phyloP scores from a whole-genome alignment of 441 rosid genomes.

The Biscutella auriculata region DNA sequence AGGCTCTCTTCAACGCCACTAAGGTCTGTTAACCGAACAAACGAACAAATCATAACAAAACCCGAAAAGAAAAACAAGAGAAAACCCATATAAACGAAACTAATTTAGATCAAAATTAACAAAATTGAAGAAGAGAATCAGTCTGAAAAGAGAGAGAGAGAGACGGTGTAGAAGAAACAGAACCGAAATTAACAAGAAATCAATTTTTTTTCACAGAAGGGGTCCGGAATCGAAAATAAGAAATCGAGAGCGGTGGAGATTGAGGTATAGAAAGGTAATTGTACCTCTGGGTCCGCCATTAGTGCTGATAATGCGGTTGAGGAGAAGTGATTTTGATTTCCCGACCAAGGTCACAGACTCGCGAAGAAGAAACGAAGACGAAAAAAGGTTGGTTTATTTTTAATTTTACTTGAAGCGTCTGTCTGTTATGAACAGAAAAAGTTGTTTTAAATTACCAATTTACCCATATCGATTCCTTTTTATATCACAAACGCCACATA shows the following conservation, averaged over 20 bases:
- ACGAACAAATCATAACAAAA: conserved; percentile 10
- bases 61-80: background rate
- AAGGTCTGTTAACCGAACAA: conserved; percentile 35
- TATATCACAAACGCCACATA: conserved; percentile 26
- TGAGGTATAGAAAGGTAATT: conserved; percentile 12
- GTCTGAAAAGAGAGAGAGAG: background rate
- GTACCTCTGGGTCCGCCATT: conserved; percentile 78
- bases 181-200: background rate
- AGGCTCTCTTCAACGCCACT: conserved; percentile 85
- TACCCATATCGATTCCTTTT: conserved; percentile 16
- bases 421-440: conserved; percentile 79
- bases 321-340: conserved; percentile 21
- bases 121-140: background rate
- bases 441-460: background rate
- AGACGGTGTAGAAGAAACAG: background rate
- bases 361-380: conserved; percentile 10
- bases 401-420: conserved; percentile 30
- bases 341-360: conserved; percentile 31
- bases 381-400: conserved; percentile 15
- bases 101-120: background rate
- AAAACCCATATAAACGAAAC: background rate
- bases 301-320: conserved; percentile 13
- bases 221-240: background rate
- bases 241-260: conserved; percentile 9
- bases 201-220: background rate